Evolutionary conservation across 805 yeast species (phyloP).

Genomic region (Myxozyma monticola): DNA sequence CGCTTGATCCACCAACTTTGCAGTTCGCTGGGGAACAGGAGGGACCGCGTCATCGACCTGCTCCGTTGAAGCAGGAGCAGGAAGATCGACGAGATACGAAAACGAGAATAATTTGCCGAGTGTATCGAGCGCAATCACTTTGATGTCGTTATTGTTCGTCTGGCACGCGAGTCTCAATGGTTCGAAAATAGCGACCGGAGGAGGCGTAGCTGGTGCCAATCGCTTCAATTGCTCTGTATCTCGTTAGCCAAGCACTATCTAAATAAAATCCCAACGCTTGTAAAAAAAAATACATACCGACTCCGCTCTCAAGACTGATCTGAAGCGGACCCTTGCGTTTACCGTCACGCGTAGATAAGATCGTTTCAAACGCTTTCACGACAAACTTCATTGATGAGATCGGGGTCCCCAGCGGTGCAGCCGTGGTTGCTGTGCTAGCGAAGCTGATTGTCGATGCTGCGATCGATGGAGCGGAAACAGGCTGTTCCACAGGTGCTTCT

Average conservation of each 20-base stretch:
- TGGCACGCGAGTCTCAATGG: constrained; percentile 69
- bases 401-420: constrained; percentile 1
- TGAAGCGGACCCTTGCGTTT: constrained; percentile 47
- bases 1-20: constrained; percentile 43
- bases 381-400: constrained; percentile 47
- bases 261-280: background rate
- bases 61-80: constrained; percentile 1
- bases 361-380: constrained; percentile 58
- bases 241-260: background rate
- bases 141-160: constrained; percentile 60
- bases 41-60: constrained; percentile 15
- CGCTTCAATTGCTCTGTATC: constrained; percentile 33
- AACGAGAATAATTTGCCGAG: constrained; percentile 87
- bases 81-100: constrained; percentile 56
- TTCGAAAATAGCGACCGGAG: constrained; percentile 64
- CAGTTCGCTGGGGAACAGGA: constrained; percentile 23
- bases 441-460: constrained; percentile 2
- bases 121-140: constrained; percentile 76
- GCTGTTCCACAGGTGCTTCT: constrained; percentile 5
- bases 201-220: constrained; percentile 40
- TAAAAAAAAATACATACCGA: constrained; percentile 33
- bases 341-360: constrained; percentile 61
- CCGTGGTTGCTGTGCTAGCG: background rate
- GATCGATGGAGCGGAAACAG: background rate
- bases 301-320: constrained; percentile 40